phyloP scores from a whole-genome alignment of 2,329 filamentous ascomycete genomes.

The Hypoxylon sp. region DNA sequence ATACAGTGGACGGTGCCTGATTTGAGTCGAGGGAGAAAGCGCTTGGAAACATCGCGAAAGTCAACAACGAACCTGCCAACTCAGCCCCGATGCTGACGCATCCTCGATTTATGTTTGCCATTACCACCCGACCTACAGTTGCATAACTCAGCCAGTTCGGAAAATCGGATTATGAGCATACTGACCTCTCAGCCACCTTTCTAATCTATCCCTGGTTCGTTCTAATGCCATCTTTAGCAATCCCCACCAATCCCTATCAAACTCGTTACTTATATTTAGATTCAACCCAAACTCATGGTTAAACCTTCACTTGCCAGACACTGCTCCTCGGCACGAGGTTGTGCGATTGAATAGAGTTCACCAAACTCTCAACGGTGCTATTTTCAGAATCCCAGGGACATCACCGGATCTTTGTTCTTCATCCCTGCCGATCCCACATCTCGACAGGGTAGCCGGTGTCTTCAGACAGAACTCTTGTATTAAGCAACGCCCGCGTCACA shows the following conservation, averaged over 20 bases:
- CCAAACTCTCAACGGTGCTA: constrained; percentile 3
- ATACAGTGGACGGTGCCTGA: constrained; percentile 21
- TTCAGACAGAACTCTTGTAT: constrained; percentile 9
- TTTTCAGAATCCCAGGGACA: constrained; percentile 14
- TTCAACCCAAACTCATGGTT: constrained; percentile 26
- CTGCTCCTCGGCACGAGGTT: constrained; percentile 28
- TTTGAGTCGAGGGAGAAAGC: constrained; percentile 5
- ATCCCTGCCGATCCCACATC: constrained; percentile 30
- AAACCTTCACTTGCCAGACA: constrained; percentile 30
- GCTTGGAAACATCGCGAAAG: constrained; percentile 8
- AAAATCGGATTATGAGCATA: constrained; percentile 20
- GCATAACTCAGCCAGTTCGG: constrained; percentile 9
- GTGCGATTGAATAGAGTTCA: constrained; percentile 29
- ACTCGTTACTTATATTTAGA: constrained; percentile 37
- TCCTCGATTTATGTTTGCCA: constrained; percentile 21
- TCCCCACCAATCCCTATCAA: constrained; percentile 30
- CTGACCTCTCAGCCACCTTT: constrained; percentile 12
- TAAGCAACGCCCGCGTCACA: constrained; percentile 8
- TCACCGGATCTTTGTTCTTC: constrained; percentile 20
- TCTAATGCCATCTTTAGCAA: constrained; percentile 4
- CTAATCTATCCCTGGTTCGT: constrained; percentile 1
- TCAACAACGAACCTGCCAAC: constrained; percentile 28
- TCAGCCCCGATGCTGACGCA: constrained; percentile 42
- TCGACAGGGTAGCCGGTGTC: constrained; percentile 16
- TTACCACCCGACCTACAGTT: constrained; percentile 14